Evolutionary conservation across 345 rosid genomes (phyloP).

Genomic region (Corchorus capsularis): DNA sequence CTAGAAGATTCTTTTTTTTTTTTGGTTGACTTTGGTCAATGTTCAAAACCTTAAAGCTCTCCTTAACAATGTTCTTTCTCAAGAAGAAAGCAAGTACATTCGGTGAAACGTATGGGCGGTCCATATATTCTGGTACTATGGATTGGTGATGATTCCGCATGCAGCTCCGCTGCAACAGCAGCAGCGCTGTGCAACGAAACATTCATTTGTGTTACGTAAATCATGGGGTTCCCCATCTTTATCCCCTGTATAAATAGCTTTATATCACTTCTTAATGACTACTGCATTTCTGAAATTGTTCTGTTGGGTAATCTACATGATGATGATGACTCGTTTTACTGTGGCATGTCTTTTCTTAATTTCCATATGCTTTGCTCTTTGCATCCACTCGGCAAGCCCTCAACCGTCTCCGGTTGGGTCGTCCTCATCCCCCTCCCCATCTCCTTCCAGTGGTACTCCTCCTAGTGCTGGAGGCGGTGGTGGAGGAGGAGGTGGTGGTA

Average conservation of each 20-base stretch:
- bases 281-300: not conserved
- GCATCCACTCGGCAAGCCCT: not conserved
- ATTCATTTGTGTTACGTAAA: slow-evolving; percentile 7
- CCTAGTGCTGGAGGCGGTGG: not conserved
- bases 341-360: not conserved
- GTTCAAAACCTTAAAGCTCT: not conserved
- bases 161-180: not conserved
- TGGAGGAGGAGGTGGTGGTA: not conserved
- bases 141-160: slow-evolving; percentile 1
- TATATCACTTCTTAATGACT: not conserved
- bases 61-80: not conserved
- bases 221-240: slow-evolving; percentile 14
- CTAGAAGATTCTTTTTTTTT: not conserved
- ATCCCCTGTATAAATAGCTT: not conserved
- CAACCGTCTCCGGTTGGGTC: not conserved
- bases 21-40: not conserved
- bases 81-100: not conserved
- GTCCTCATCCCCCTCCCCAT: not conserved
- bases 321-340: slow-evolving; percentile 5
- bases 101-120: not conserved
- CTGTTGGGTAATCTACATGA: not conserved
- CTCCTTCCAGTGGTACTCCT: not conserved
- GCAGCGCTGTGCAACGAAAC: slow-evolving; percentile 1
- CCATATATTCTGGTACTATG: not conserved
- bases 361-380: slow-evolving; percentile 6